Evolutionary conservation across 139 green algal species (phyloP).

Genomic region (Chlorella sorokiniana): DNA sequence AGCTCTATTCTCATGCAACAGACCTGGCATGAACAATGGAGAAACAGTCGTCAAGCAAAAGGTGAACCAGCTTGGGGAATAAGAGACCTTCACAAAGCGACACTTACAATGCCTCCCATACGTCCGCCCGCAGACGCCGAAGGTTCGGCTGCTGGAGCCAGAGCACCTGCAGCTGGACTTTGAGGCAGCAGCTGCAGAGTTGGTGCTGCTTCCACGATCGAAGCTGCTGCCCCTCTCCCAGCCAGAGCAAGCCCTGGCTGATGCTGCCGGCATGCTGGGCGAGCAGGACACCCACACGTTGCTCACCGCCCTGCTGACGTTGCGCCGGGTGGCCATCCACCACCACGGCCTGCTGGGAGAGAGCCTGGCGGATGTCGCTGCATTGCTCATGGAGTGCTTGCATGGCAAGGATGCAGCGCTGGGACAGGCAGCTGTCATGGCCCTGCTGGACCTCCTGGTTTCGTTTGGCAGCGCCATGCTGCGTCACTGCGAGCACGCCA

Average conservation of each 20-base stretch:
- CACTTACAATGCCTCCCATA: not conserved
- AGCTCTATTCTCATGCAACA: not conserved
- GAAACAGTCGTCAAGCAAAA: not conserved
- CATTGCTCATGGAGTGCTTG: constrained; percentile 28
- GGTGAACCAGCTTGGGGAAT: not conserved
- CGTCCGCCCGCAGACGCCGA: not conserved
- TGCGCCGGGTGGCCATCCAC: constrained; percentile 22
- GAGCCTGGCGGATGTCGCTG: constrained; percentile 5
- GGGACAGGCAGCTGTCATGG: not conserved
- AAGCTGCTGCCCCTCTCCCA: constrained; percentile 25
- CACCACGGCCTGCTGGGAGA: constrained; percentile 3
- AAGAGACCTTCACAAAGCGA: no score
- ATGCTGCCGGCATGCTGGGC: constrained; percentile 15
- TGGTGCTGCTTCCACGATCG: constrained; percentile 13
- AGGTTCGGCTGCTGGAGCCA: not conserved
- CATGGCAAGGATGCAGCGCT: not conserved
- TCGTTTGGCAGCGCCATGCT: constrained; percentile 16
- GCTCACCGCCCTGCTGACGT: constrained; percentile 14
- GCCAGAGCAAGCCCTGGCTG: constrained; percentile 10
- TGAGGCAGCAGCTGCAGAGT: constrained; percentile 1
- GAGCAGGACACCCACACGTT: constrained; percentile 14
- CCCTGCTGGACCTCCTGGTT: constrained; percentile 16
- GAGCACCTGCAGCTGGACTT: not conserved
- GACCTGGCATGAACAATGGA: not conserved
- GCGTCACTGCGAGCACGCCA: constrained; percentile 3